Evolutionary conservation across 331 rosid species (phyloP).

Genomic region (Malus hybrid): DNA sequence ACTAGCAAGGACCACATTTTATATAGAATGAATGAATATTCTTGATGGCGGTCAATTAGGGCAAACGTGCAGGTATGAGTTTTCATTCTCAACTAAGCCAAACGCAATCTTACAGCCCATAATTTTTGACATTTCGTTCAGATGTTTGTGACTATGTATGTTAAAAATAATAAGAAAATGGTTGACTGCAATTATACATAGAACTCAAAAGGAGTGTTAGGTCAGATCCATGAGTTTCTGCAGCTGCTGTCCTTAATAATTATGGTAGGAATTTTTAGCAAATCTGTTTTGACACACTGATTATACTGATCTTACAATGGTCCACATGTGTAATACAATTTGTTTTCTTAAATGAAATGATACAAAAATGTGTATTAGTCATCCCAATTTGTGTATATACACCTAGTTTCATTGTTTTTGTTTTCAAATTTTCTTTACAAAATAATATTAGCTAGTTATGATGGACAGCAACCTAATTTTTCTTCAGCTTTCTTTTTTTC

Average conservation of each 20-base stretch:
- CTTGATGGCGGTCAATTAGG: background rate
- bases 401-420: too few relatives aligned
- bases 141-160: background rate
- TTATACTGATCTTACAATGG: background rate
- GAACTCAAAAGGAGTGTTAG: constrained; percentile 25
- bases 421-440: too few relatives aligned
- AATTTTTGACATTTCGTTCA: background rate
- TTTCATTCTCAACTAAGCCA: background rate
- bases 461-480: too few relatives aligned
- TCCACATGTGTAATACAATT: background rate
- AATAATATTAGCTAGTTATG: too few relatives aligned
- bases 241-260: constrained; percentile 7
- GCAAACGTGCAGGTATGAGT: background rate
- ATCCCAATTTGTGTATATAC: background rate
- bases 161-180: background rate
- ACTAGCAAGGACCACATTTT: too few relatives aligned
- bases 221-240: constrained; percentile 32
- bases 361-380: background rate
- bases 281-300: constrained; percentile 13
- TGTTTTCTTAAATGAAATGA: background rate
- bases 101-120: background rate
- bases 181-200: constrained; percentile 13
- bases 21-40: background rate
- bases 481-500: too few relatives aligned
- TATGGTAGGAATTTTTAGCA: background rate